Base-by-base conservation (phyloP, 805 yeast species). In the Hanseniaspora lindneri region DNA sequence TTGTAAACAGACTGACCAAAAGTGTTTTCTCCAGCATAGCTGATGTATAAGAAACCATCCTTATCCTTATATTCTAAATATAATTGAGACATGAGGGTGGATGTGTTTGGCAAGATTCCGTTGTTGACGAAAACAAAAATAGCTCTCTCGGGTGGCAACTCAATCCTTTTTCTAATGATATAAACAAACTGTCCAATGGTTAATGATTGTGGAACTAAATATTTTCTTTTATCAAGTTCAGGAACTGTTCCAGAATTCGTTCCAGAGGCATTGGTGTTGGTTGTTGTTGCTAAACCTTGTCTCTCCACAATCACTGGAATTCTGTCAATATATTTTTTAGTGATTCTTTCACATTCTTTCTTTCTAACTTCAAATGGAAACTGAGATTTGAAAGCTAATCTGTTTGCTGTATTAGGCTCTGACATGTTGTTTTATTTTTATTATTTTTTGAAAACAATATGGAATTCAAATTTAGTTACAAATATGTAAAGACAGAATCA, bases 171-270 rank as follows among this genome's bases (percentile, higher is more conserved):
- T 67, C 98, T 80, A 58, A 92, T 86, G 53, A 92, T 98, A 62
- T 92, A 92, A 39, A 92, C 98, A 69, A 92, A 89, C 67, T 92
- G 98, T 37, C 98, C 98, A 52, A 92, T 95, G 0, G 96, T 86
- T 58, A 92, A 75, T 63, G 92, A 98, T 24, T 88, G 80, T 7
- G 98, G 98, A 10, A 92, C 98, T 55, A 92, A 74, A 63, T 92
- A 92, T 70, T 92, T 92, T 66, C 95, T 83, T 74, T 92, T 92
- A 66, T 92, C 99, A 61, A 92, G 88, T 56, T 87, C 92, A 41
- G 94, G 94, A 54, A 92, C 83, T 10, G 19, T 44, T 44, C 19
- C 40, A 28, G 21, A 30, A 36, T 21, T 21, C 21, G n/a, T 13
- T 13, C 36, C 28, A 16, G 17, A 14, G 8, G 13, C 20, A 1